A percentile compares a stretch with the other conserved stretches of the same genome.
Evolutionary conservation across 768 basidiomycete genomes (phyloP).

Genomic region (Rhizopogon vinicolor): DNA sequence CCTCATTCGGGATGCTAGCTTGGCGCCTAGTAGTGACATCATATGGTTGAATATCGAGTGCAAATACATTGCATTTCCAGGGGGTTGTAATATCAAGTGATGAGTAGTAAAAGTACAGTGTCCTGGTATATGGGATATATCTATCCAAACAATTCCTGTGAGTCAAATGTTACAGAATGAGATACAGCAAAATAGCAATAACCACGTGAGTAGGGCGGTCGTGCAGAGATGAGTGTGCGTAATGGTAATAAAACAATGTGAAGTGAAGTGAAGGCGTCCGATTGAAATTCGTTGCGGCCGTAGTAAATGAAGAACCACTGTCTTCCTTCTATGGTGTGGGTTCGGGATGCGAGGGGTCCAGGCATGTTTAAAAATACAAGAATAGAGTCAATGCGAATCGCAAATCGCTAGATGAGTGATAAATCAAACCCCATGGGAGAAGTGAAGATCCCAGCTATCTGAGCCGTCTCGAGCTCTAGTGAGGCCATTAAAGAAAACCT

Average conservation of each 20-base stretch:
- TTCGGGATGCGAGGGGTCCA: background rate
- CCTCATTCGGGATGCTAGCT: no score
- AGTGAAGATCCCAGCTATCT: conserved; percentile 25
- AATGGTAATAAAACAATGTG: no score
- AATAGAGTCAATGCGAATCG: background rate
- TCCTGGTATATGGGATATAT: background rate
- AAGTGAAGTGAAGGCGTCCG: background rate
- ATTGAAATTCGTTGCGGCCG: background rate
- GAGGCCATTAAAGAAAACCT: conserved; percentile 27
- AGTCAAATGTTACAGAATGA: background rate
- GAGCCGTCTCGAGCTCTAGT: conserved; percentile 18
- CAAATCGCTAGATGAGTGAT: background rate
- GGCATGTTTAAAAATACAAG: background rate
- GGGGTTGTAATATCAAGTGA: background rate
- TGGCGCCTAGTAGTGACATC: no score
- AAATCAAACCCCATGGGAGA: conserved; percentile 16
- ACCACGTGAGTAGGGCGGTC: background rate
- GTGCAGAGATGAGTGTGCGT: background rate
- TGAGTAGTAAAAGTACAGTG: background rate
- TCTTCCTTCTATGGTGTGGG: no score
- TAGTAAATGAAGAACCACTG: no score
- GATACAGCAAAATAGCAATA: background rate
- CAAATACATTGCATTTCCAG: background rate
- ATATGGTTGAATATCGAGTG: no score
- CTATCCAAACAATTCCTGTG: background rate